Base-by-base conservation (phyloP, 2,329 filamentous ascomycete species). In the Trichoderma sp. region DNA sequence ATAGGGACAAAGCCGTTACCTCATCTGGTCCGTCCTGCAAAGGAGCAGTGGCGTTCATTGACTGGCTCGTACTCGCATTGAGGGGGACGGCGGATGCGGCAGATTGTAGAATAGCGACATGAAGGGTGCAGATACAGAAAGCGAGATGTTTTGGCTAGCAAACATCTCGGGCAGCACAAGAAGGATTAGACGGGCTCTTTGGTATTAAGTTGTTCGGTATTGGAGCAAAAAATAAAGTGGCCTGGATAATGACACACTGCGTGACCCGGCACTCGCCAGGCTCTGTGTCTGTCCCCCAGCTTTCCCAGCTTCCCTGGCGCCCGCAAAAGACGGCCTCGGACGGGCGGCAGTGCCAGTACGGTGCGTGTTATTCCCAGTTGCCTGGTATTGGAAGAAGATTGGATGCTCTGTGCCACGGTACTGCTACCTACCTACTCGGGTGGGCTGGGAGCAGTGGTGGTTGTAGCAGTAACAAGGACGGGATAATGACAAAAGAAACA, bases 11-110 rank as follows among this genome's bases (percentile, higher is more conserved):
- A 32, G 43, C 21, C 30, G 21, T 34, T 65, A 60, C 56, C 65
- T 60, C 56, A 68, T 32, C 36, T 21, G 56, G 6, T 32, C 28
- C 53, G 56, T 60, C 36, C 56, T 61, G 66, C 66, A 69, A 39
- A 69, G n/a, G 66, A 60, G 36, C 56, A 39, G 30, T 21, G 66
- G n/a, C 56, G 56, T 39, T n/a, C 28, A 69, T 28, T 69, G 56
- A 61, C 36, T 34, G 66, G 66, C 56, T 51, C 66, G 66, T 51
- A 69, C 66, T 69, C 66, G 56, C 66, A 61, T 34, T 61, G 6
- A 12, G 39, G 26, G 32, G 34, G 15, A 8, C 12, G 36, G 39
- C 28, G 15, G 56, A 34, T 24, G 32, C 26, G n/a, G 66, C 66
- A 66, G 18, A 51, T 26, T 21, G 47, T 11, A 30, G 30, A 26